phyloP scores from a whole-genome alignment of 768 basidiomycete species.

The Clathrus columnatus region DNA sequence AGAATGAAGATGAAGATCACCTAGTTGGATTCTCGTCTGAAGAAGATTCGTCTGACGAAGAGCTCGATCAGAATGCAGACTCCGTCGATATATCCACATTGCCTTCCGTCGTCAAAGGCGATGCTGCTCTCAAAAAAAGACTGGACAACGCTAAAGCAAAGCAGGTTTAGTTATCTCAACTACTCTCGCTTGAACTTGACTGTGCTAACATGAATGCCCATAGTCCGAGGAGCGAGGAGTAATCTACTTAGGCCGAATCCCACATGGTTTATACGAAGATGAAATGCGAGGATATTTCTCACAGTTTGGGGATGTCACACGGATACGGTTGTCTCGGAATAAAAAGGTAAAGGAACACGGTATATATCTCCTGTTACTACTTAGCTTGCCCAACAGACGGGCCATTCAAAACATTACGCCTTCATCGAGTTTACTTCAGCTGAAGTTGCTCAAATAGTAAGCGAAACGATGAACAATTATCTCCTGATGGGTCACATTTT shows the following conservation, averaged over 20 bases:
- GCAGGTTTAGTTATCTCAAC: conserved; percentile 35
- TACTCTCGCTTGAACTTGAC: neutral
- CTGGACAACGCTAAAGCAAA: conserved; percentile 48
- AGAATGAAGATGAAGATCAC: conserved; percentile 23
- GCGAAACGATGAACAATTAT: conserved; percentile 99
- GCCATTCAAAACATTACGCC: conserved; percentile 92
- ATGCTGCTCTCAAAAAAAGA: conserved; percentile 58
- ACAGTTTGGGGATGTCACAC: conserved; percentile 87
- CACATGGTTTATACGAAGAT: conserved; percentile 96
- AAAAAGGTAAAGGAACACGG: conserved; percentile 53
- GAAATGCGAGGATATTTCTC: conserved; percentile 88
- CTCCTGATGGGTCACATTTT: conserved; percentile 91
- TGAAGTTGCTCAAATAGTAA: conserved; percentile 87
- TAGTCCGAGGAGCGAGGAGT: conserved; percentile 71
- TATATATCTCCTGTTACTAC: neutral
- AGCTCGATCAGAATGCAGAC: conserved; percentile 43
- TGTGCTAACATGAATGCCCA: no score
- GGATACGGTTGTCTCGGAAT: conserved; percentile 85
- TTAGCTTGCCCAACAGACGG: conserved; percentile 49
- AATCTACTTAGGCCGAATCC: conserved; percentile 81
- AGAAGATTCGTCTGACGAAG: conserved; percentile 70
- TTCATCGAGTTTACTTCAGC: conserved; percentile 92
- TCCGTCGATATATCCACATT: conserved; percentile 62
- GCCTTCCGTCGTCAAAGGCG: conserved; percentile 85
- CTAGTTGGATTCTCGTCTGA: conserved; percentile 70